Evolutionary conservation across 2,329 filamentous ascomycete genomes (phyloP).

Genomic region (Teratosphaeria pseudoeucalypti): DNA sequence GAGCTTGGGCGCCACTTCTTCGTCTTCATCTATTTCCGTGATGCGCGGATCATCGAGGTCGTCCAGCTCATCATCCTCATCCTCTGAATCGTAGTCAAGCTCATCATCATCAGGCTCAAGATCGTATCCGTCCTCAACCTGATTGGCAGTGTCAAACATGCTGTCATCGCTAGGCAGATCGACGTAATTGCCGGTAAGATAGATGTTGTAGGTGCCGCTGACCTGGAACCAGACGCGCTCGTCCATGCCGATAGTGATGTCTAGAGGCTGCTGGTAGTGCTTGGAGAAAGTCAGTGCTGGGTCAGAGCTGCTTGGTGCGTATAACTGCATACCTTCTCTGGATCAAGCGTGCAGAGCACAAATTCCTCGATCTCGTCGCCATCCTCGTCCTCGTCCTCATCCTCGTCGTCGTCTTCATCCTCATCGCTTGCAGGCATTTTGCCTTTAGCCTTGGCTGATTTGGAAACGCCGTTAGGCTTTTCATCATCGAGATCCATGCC

Average conservation of each 20-base stretch:
- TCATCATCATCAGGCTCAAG: slow-evolving; percentile 69
- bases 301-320: not conserved
- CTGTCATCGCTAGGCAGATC: slow-evolving; percentile 55
- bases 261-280: slow-evolving; percentile 91
- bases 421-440: slow-evolving; percentile 49
- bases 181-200: slow-evolving; percentile 93
- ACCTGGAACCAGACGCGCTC: slow-evolving; percentile 91
- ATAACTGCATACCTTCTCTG: slow-evolving; percentile 60
- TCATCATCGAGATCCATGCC: slow-evolving; percentile 61
- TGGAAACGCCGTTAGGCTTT: slow-evolving; percentile 50
- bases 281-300: slow-evolving; percentile 29
- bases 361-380: slow-evolving; percentile 67
- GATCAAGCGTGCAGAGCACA: slow-evolving; percentile 91
- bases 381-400: slow-evolving; percentile 49
- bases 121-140: slow-evolving; percentile 45
- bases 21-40: slow-evolving; percentile 71
- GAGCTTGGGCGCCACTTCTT: slow-evolving; percentile 57
- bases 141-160: slow-evolving; percentile 51
- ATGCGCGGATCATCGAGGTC: slow-evolving; percentile 69
- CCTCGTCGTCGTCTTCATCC: slow-evolving; percentile 39
- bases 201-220: slow-evolving; percentile 78
- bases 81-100: slow-evolving; percentile 30
- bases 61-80: slow-evolving; percentile 35
- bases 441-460: slow-evolving; percentile 56
- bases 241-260: slow-evolving; percentile 80